Evolutionary conservation across 495 filamentous ascomycete species (phyloP).

Genomic region (Penicillium tannophilum): DNA sequence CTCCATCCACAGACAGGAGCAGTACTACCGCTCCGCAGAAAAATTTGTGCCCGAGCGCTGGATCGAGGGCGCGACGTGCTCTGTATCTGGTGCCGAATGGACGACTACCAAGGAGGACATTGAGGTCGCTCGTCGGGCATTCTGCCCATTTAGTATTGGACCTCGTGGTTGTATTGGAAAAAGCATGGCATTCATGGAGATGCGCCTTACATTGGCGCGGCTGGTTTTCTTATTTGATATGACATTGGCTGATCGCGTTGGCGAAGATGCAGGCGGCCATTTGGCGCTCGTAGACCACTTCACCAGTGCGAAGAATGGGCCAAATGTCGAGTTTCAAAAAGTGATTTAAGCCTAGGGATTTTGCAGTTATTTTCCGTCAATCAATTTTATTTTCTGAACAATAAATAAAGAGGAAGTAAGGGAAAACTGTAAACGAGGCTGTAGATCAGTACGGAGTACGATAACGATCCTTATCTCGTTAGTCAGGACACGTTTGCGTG

Average conservation of each 20-base stretch:
- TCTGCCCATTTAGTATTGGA: slow-evolving; percentile 60
- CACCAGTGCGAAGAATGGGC: slow-evolving; percentile 47
- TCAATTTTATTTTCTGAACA: background rate
- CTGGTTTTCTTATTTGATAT: slow-evolving; percentile 52
- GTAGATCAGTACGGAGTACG: background rate
- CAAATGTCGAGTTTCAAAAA: slow-evolving; percentile 43
- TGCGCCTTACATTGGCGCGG: slow-evolving; percentile 52
- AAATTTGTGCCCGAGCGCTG: slow-evolving; percentile 56
- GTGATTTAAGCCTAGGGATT: background rate
- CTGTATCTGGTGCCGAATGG: slow-evolving; percentile 27
- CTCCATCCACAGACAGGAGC: slow-evolving; percentile 57
- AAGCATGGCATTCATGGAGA: slow-evolving; percentile 58
- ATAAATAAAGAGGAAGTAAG: background rate
- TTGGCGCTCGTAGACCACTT: slow-evolving; percentile 52
- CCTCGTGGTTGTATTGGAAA: slow-evolving; percentile 60
- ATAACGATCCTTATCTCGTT: background rate
- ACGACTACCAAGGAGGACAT: slow-evolving; percentile 39
- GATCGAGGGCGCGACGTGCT: slow-evolving; percentile 46
- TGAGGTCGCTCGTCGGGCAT: slow-evolving; percentile 46
- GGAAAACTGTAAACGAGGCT: background rate
- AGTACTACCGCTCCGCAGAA: slow-evolving; percentile 56
- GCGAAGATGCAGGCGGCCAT: slow-evolving; percentile 45
- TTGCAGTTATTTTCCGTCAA: background rate
- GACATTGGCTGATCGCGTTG: slow-evolving; percentile 40
- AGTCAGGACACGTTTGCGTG: slow-evolving; percentile 36